Base-by-base conservation (phyloP, 306 rosid species). In the Delonix regia region DNA sequence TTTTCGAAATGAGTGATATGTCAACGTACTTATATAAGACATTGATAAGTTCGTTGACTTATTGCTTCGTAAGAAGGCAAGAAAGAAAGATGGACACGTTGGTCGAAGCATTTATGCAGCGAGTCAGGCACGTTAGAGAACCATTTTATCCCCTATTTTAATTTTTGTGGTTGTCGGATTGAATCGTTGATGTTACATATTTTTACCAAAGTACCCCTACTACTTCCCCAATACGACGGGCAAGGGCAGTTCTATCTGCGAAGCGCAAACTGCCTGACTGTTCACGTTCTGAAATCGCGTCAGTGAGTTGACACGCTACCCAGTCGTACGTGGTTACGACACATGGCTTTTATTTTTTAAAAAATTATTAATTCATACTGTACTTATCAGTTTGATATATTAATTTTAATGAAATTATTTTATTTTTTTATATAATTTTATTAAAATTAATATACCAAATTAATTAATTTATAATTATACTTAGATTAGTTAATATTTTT, bases 1-100 rank as follows among this genome's bases (percentile, higher is more conserved):
- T 82, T 87, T 83, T 80, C 81, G 88, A 92, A 61, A 82, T 84
- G 89, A 85, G 78, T 81, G 88, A 90, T 87, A 83, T 30, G 67
- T 13, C 0, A 0, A 0, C 0, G 0, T 5, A 7, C 82, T 65
- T 81, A 66, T 81, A 57, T 0, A 16, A 7, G 69, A 10, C 5
- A 47, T 16, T 49, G 61, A 90, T 82, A 86, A 38, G 82, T 2
- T 0, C 0, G 0, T 0, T 0, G 0, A 1, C 27, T 33, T 83
- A 84, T 86, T 34, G 1, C 77, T 82, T 82, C 13, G 63, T 64
- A 39, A 62, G 68, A 16, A 62, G 44, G 78, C 52, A 28, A 49
- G 34, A 14, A 45, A 28, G 71, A 65, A 4, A 11, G 71, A 38
- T n/a, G 8, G 65, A 81, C 84, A 75, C 84, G 76, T 75, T 21